Evolutionary conservation across 768 basidiomycete genomes (phyloP), one percentile per base, ranked within the genome.

Genomic region (Termitomyces heimii): DNA sequence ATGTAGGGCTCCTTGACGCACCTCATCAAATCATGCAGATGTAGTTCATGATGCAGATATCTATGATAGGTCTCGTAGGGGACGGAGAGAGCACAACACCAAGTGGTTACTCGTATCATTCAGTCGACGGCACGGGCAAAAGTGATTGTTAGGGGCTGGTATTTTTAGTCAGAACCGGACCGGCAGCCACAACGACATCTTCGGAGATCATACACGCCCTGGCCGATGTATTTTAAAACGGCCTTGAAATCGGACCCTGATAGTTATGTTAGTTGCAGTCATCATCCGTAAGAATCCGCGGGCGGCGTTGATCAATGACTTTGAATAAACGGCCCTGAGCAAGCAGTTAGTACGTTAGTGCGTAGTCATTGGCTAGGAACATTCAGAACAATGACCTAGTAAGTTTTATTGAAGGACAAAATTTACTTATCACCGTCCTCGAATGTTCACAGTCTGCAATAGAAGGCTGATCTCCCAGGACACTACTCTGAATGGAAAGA

Each of bases 1-100:
- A 43, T 55, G 57, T 50, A 55, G 43, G 55, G 13, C 35, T 59
- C 56, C 49, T 59, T 57, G 57, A 56, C 53, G 44, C 55, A 56
- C 57, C 60, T 60, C 55, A 60, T 56, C 59, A 63, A 37, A 32
- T 20, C 47, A 32, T 57, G 29, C n/a, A n/a, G 31, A 32, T 46
- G 31, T 31, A 32, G n/a, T 54, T 54, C 59, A 54, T 60, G 61
- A 58, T 43, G 18, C 40, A 26, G 31, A 53, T 44, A 39, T 12
- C 45, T 50, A 53, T 53, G 29, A 42, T 18, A 48, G 31, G 45
- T 35, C n/a, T 49, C 2, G 16, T 48, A 52, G 59, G 57, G 53
- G 60, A 60, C 58, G 43, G 42, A 42, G 43, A 45, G 35, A 32
- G 28, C 22, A n/a, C 22, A 37, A 31, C 29, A 46, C 34, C 55